phyloP scores from a whole-genome alignment of 305 asterid genomes.

The Solanum hybrid region DNA sequence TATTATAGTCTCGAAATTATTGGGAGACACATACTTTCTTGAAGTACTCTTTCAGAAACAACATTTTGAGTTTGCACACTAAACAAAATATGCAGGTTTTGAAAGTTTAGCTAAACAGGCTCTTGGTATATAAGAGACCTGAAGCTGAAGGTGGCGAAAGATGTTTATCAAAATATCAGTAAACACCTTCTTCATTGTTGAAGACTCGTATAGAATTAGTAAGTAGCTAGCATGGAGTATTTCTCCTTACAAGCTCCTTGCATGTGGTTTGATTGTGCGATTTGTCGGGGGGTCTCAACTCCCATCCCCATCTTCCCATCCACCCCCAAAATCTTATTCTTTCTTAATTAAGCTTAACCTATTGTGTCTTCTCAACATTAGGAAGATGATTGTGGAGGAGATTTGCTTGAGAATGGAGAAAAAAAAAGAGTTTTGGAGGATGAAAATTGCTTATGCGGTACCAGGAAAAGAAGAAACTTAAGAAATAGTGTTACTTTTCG shows the following conservation, averaged over 20 bases:
- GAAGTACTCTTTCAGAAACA: neutral
- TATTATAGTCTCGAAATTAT: neutral
- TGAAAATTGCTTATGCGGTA: neutral
- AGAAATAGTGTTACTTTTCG: neutral
- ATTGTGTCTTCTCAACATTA: neutral
- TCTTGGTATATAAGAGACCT: neutral
- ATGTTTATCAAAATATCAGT: neutral
- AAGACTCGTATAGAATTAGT: neutral
- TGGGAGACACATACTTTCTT: neutral
- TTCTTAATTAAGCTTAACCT: neutral
- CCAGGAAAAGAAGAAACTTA: neutral
- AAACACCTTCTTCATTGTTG: neutral
- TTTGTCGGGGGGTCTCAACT: neutral
- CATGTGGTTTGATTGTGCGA: neutral
- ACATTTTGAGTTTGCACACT: neutral
- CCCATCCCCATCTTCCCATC: neutral
- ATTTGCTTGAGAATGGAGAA: neutral
- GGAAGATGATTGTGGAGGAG: neutral
- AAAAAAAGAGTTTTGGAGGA: neutral
- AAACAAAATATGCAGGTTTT: neutral
- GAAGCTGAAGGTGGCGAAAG: neutral
- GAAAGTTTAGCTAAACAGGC: neutral
- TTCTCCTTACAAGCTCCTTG: neutral
- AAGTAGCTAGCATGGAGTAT: neutral
- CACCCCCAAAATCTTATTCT: neutral